phyloP scores from a whole-genome alignment of 2,329 filamentous ascomycete genomes.

The Reticulascus tulasneorum region DNA sequence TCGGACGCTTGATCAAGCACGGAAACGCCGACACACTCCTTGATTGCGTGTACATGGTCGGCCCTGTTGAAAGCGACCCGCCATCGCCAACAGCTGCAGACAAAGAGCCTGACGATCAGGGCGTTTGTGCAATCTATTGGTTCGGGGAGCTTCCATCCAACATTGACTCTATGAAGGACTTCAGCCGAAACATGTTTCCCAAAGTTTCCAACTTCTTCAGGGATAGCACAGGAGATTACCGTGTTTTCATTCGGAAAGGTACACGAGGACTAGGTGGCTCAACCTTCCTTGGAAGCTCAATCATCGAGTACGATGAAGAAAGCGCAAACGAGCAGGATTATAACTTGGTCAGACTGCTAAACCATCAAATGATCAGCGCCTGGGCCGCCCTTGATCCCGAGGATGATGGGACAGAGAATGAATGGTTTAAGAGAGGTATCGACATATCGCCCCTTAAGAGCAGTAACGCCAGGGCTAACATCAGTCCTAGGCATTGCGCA shows the following conservation, averaged over 20 bases:
- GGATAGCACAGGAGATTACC: conserved; percentile 6
- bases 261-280: conserved; percentile 7
- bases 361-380: conserved; percentile 15
- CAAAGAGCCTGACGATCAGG: no score
- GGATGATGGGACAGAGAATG: conserved; percentile 11
- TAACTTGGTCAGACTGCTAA: conserved; percentile 4
- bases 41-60: conserved; percentile 15
- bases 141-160: conserved; percentile 11
- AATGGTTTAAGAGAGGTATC: conserved; percentile 14
- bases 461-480: background rate
- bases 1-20: conserved; percentile 5
- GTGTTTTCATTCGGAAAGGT: conserved; percentile 12
- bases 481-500: conserved; percentile 8
- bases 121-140: conserved; percentile 11
- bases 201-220: conserved; percentile 9
- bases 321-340: conserved; percentile 5
- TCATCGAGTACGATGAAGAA: conserved; percentile 11
- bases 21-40: conserved; percentile 5
- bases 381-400: conserved; percentile 7
- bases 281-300: conserved; percentile 9
- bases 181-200: conserved; percentile 11
- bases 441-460: background rate
- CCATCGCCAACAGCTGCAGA: conserved; percentile 2
- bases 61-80: conserved; percentile 7
- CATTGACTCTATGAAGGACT: conserved; percentile 7